These are phyloP conservation scores for Hura crepitans DNA, from an alignment of 441 rosid species.

Conservation along the genomic window DNA sequence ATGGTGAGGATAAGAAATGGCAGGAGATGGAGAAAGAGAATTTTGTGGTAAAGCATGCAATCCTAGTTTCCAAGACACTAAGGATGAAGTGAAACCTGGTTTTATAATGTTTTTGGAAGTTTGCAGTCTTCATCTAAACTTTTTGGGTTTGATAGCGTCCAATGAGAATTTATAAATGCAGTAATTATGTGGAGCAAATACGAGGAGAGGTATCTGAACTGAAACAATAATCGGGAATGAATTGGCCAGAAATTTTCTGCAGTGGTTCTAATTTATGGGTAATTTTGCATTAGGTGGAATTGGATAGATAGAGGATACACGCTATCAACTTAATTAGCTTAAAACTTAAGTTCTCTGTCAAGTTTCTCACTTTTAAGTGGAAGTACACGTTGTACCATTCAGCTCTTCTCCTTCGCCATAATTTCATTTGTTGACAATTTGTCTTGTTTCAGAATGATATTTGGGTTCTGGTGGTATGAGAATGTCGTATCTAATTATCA, in stretches of 20 bases:
- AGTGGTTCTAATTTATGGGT: too few species aligned
- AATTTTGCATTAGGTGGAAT: background rate
- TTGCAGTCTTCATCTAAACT: too few species aligned
- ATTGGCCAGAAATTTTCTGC: too few species aligned
- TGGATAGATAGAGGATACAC: background rate
- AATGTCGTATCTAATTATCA: constrained; percentile 10
- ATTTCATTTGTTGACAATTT: background rate
- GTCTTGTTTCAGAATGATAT: background rate
- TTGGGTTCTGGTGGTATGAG: background rate
- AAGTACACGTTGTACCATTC: background rate
- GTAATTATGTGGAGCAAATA: background rate
- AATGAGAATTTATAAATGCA: background rate
- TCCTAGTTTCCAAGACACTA: background rate
- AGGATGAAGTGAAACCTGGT: background rate
- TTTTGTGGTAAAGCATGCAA: background rate
- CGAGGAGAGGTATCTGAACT: background rate
- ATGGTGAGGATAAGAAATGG: background rate
- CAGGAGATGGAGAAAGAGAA: background rate
- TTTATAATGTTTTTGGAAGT: background rate
- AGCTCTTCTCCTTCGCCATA: too few species aligned
- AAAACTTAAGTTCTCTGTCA: background rate
- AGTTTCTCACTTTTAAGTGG: background rate
- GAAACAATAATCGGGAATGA: background rate
- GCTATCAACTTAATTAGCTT: background rate
- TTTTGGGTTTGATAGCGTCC: background rate